Base-by-base conservation (phyloP, 2,329 filamentous ascomycete species). In the Exophiala calicioides region DNA sequence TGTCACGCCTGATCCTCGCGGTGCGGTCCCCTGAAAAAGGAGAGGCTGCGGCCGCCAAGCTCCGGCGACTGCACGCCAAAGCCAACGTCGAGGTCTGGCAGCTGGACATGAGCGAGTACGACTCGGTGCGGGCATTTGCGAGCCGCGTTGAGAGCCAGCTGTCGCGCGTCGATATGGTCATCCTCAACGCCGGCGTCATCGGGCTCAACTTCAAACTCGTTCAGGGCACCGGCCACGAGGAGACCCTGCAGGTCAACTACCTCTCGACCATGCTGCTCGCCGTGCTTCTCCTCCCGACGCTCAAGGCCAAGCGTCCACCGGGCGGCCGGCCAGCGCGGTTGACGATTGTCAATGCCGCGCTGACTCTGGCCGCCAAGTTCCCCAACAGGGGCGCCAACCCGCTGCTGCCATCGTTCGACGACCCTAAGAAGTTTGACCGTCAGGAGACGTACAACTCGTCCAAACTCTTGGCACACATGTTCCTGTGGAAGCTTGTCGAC, bases 91-190 rank as follows among this genome's bases (percentile, higher is more conserved):
- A 76, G 8, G 74, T 80, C 7, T 79, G 72, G 74, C 7, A 59
- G 2, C 55, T 80, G n/a, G 74, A 80, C 34, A 71, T 79, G 68
- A 42, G 47, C 3, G 70, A 65, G 0, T 76, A 77, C 38, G 60
- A 66, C 2, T 77, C 73, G 1, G 60, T 79, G 1, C 62, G 64
- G 21, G 57, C 52, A 0, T 79, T 80, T 45, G 67, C 63, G 0
- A 41, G 41, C 1, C 64, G 66, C 2, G 64, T 65, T 13, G 55
- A 65, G 7, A 61, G 33, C 3, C 58, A 66, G 1, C 62, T 75
- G 1, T 23, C 58, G 0, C 63, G 66, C 12, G 53, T 78, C 5
- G 71, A 78, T 52, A 66, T 74, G 10, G 67, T 60, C 5, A 63
- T 78, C 26, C 61, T 75, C 4, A 77, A 76, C 50, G 73, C 73